Conservation (phyloP, 169 alveolate genomes). For the Cytauxzoon felis region DNA sequence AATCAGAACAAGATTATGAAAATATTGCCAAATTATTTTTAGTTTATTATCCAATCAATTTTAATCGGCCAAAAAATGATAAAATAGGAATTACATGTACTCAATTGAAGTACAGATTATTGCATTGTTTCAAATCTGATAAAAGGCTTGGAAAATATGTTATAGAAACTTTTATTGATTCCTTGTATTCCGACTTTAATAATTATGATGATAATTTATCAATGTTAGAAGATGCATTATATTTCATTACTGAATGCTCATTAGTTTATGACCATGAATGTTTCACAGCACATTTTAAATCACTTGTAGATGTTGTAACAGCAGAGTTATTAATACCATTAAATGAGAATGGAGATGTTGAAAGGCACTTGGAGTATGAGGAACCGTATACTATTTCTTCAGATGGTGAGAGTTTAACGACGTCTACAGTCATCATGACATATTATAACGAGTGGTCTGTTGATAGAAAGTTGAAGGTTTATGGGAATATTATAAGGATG, state of each 20-base stretch:
- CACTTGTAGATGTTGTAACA: slow-evolving; percentile 23
- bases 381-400: neutral
- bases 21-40: slow-evolving; percentile 18
- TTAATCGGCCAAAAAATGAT: slow-evolving; percentile 58
- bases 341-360: neutral
- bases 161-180: slow-evolving; percentile 51
- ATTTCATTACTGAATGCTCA: slow-evolving; percentile 27
- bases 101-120: slow-evolving; percentile 40
- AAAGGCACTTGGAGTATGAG: neutral
- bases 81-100: slow-evolving; percentile 35
- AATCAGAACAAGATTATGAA: slow-evolving; percentile 18
- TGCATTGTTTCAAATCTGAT: slow-evolving; percentile 17
- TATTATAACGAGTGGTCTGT: slow-evolving; percentile 40
- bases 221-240: slow-evolving; percentile 27
- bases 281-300: slow-evolving; percentile 1
- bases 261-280: slow-evolving; percentile 32
- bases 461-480: slow-evolving; percentile 15
- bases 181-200: slow-evolving; percentile 34
- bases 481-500: slow-evolving; percentile 34
- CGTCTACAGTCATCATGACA: too few relatives aligned
- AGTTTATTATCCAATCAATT: slow-evolving; percentile 53
- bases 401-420: too few relatives aligned
- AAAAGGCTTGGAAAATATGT: slow-evolving; percentile 19
- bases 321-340: slow-evolving; percentile 23
- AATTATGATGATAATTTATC: slow-evolving; percentile 19